These are phyloP conservation scores for Saccharum hybrid DNA, from an alignment of 202 grass and related monocot genomes.

Conservation along the genomic window DNA sequence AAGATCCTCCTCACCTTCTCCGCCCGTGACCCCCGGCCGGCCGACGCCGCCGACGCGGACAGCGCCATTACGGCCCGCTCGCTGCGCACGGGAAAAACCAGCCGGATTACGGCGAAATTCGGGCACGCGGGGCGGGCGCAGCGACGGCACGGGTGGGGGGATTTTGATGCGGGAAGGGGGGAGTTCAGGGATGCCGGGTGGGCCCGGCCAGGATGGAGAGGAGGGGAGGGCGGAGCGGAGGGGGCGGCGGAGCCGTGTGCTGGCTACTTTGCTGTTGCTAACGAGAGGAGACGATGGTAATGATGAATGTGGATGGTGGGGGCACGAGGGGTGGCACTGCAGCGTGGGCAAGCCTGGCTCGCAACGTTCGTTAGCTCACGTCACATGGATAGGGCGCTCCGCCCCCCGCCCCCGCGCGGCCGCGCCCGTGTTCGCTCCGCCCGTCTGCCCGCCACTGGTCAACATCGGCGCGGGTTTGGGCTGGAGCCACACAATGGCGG, in stretches of 20 bases:
- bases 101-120: constrained; percentile 46
- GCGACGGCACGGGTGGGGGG: constrained; percentile 33
- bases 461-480: not conserved
- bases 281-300: constrained; percentile 34
- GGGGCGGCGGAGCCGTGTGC: constrained; percentile 24
- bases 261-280: constrained; percentile 1
- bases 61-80: constrained; percentile 52
- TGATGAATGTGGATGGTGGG: constrained; percentile 37
- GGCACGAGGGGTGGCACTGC: constrained; percentile 2
- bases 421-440: not conserved
- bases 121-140: constrained; percentile 37
- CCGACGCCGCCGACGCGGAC: constrained; percentile 49
- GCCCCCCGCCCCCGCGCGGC: not conserved
- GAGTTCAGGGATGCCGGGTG: constrained; percentile 27
- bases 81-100: constrained; percentile 38
- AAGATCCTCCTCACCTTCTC: constrained; percentile 95
- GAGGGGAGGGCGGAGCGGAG: constrained; percentile 4
- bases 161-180: constrained; percentile 39
- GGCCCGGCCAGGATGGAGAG: constrained; percentile 35
- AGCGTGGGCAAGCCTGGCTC: constrained; percentile 13
- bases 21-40: constrained; percentile 60
- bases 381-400: constrained; percentile 48
- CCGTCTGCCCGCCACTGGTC: not conserved
- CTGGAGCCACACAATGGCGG: constrained; percentile 6
- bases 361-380: constrained; percentile 11